Conservation (phyloP, 257 asterid species). For the Phtheirospermum japonicum region DNA sequence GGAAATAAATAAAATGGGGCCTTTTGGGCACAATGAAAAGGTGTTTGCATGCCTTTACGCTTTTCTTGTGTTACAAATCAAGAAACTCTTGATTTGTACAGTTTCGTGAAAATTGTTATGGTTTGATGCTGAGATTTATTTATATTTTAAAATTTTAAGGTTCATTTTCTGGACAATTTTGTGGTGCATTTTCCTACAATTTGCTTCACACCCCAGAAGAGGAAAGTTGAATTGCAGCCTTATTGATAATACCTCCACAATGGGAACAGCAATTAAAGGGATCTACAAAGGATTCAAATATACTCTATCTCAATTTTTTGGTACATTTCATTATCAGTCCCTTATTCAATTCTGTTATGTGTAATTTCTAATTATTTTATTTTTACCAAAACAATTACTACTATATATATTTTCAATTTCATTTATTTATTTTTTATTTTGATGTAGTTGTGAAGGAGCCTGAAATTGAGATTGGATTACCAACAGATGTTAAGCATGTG, state of each 20-base stretch:
- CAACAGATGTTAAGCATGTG: conserved; percentile 89
- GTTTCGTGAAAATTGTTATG: too few relatives aligned
- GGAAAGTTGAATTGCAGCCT: conserved; percentile 24
- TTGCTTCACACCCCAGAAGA: conserved; percentile 28
- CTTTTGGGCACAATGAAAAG: too few relatives aligned
- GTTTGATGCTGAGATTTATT: too few relatives aligned
- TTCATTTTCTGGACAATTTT: conserved; percentile 21
- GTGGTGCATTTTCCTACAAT: conserved; percentile 33
- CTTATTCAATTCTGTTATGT: not conserved
- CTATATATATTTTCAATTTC: not conserved
- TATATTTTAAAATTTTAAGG: not conserved
- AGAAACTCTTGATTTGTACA: too few relatives aligned
- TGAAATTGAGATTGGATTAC: conserved; percentile 77
- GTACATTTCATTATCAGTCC: conserved; percentile 33
- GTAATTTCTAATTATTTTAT: not conserved
- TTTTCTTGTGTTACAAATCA: too few relatives aligned
- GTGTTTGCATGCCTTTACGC: too few relatives aligned
- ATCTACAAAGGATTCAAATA: conserved; percentile 78
- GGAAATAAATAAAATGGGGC: too few relatives aligned
- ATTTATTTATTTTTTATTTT: not conserved
- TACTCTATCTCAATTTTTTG: conserved; percentile 65
- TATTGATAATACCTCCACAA: conserved; percentile 13
- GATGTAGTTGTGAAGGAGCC: conserved; percentile 69
- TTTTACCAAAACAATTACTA: too few relatives aligned
- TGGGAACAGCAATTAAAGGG: conserved; percentile 77